These are phyloP conservation scores for Dianthus caryophyllus DNA, from an alignment of 148 eudicot genomes.

Conservation along the genomic window DNA sequence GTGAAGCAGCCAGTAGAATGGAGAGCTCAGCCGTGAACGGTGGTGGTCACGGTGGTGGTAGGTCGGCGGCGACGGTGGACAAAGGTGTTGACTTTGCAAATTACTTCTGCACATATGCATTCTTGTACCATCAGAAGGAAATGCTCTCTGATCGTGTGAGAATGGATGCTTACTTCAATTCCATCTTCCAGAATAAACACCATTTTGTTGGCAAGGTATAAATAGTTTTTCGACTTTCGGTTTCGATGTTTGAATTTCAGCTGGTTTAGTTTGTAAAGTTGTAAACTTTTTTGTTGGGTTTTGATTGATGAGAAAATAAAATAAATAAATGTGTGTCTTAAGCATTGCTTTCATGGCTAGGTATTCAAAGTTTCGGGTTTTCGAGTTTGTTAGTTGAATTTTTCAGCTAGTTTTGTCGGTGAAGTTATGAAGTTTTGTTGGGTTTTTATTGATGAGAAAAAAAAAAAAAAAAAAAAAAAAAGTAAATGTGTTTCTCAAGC, in stretches of 20 bases:
- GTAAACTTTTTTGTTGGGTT: too few species aligned
- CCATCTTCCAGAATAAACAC: conserved; percentile 67
- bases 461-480: too few species aligned
- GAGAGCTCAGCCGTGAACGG: conserved; percentile 25
- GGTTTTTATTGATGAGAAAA: too few species aligned
- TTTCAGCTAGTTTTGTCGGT: too few species aligned
- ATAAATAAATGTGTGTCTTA: too few species aligned
- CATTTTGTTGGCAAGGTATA: conserved; percentile 83
- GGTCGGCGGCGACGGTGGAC: conserved; percentile 43
- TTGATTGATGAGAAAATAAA: too few species aligned
- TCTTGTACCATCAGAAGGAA: conserved; percentile 91
- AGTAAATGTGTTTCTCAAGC: too few species aligned
- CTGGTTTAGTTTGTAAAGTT: not conserved
- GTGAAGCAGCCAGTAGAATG: not conserved
- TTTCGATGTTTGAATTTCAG: not conserved
- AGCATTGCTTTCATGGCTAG: too few species aligned
- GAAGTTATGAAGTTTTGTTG: too few species aligned
- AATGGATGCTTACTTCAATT: conserved; percentile 85
- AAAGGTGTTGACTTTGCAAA: conserved; percentile 92
- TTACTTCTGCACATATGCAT: conserved; percentile 91
- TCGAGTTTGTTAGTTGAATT: too few species aligned
- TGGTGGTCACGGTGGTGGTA: not conserved
- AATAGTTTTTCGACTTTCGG: not conserved
- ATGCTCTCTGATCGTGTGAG: conserved; percentile 95
- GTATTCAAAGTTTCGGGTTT: too few species aligned